Evolutionary conservation across 2,329 filamentous ascomycete species (phyloP).

Genomic region (Rhynchosporium agropyri): DNA sequence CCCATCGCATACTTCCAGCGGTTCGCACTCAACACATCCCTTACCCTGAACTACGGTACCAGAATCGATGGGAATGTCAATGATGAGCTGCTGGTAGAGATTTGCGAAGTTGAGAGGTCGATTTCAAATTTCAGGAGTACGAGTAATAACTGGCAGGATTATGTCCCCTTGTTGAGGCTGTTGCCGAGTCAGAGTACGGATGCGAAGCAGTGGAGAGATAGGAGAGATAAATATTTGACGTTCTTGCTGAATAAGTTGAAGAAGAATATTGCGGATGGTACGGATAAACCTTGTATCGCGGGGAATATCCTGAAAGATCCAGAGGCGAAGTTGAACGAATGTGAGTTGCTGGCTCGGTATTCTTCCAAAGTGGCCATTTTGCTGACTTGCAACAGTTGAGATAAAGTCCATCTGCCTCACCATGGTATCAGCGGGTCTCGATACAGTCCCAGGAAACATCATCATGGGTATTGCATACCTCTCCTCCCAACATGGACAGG

Average conservation of each 20-base stretch:
- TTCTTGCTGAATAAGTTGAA: slow-evolving; percentile 62
- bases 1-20: slow-evolving; percentile 74
- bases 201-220: slow-evolving; percentile 65
- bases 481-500: slow-evolving; percentile 66
- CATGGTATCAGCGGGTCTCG: slow-evolving; percentile 79
- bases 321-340: slow-evolving; percentile 68
- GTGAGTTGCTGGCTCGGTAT: slow-evolving; percentile 46
- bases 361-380: slow-evolving; percentile 37
- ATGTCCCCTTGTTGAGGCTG: slow-evolving; percentile 73
- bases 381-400: slow-evolving; percentile 58
- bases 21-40: slow-evolving; percentile 74
- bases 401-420: slow-evolving; percentile 80
- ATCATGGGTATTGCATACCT: slow-evolving; percentile 81
- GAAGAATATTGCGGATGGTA: slow-evolving; percentile 62
- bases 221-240: slow-evolving; percentile 68
- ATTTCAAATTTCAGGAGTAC: slow-evolving; percentile 78
- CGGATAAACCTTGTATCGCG: slow-evolving; percentile 68
- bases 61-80: slow-evolving; percentile 73
- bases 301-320: slow-evolving; percentile 65
- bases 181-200: slow-evolving; percentile 63
- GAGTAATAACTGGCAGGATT: slow-evolving; percentile 84
- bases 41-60: slow-evolving; percentile 79
- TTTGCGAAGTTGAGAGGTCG: slow-evolving; percentile 73
- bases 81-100: slow-evolving; percentile 69
- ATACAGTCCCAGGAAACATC: slow-evolving; percentile 78